Conservation (phyloP, 73 alveolate genomes). For the Paramecium pentaurelia region DNA sequence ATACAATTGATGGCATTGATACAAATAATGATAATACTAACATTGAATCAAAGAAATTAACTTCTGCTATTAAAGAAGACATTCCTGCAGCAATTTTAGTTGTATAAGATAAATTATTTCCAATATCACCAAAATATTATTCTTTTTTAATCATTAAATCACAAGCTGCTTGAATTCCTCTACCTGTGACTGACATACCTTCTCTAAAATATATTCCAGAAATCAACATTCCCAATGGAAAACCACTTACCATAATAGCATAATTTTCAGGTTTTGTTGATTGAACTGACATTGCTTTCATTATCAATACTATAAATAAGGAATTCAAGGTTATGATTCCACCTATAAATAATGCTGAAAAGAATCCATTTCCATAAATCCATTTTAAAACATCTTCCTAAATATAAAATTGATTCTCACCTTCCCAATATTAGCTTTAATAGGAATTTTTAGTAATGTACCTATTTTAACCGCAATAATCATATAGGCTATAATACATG, state of each 20-base stretch:
- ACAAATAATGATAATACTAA: slow-evolving; percentile 13
- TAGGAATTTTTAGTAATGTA: slow-evolving; percentile 4
- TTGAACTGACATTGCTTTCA: slow-evolving; percentile 26
- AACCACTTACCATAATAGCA: slow-evolving; percentile 12
- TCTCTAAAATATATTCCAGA: slow-evolving; percentile 27
- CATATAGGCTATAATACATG: background rate
- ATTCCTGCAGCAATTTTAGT: slow-evolving; percentile 8
- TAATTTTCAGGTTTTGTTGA: background rate
- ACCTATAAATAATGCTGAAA: background rate
- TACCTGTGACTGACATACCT: slow-evolving; percentile 35
- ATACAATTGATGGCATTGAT: background rate
- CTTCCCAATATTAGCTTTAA: background rate
- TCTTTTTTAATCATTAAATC: slow-evolving; percentile 36
- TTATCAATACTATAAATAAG: background rate
- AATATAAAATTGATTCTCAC: background rate
- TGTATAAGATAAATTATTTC: slow-evolving; percentile 6
- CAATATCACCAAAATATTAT: slow-evolving; percentile 27
- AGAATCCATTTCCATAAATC: slow-evolving; percentile 32
- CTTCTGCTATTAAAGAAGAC: background rate
- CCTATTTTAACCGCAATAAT: background rate
- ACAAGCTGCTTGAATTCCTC: slow-evolving; percentile 47
- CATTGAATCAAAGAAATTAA: slow-evolving; percentile 13
- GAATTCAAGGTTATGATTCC: background rate
- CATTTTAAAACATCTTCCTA: slow-evolving; percentile 36
- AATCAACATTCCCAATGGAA: background rate